These are phyloP conservation scores for Sequoia sempervirens DNA, from an alignment of 75 land plant genomes.

Conservation along the genomic window DNA sequence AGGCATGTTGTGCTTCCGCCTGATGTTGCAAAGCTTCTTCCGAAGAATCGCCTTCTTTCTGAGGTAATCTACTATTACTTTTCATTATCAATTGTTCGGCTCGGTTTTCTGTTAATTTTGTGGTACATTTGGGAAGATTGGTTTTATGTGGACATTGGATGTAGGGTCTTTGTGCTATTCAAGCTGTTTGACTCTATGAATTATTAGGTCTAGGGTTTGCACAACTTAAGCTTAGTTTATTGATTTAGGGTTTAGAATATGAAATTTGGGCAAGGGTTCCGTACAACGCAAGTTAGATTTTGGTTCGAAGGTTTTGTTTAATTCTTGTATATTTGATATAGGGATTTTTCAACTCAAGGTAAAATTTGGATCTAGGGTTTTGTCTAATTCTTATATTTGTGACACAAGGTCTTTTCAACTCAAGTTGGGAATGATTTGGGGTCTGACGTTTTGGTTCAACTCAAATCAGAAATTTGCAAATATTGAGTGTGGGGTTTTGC, in stretches of 20 bases:
- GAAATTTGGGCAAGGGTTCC: no score
- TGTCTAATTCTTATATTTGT: neutral
- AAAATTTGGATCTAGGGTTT: no score
- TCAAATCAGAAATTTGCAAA: neutral
- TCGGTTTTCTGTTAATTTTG: neutral
- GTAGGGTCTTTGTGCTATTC: neutral
- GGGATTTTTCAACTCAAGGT: no score
- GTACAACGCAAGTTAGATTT: no score
- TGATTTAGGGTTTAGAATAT: neutral
- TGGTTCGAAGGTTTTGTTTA: no score
- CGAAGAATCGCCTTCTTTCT: constrained; percentile 46
- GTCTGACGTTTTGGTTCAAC: neutral
- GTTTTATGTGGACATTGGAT: neutral
- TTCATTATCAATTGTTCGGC: neutral
- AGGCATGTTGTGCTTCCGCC: no score
- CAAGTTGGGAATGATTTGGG: neutral
- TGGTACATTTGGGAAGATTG: neutral
- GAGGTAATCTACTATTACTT: constrained; percentile 43
- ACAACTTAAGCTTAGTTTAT: no score
- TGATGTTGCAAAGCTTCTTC: no score
- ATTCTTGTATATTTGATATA: neutral
- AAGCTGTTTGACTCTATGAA: neutral
- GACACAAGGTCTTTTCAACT: neutral
- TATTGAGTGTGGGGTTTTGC: no score
- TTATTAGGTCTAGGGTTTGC: neutral